Percentiles rank a stretch among this genome's conserved stretches.
Evolutionary conservation across 2,329 filamentous ascomycete species (phyloP).

Genomic region (Beauveria sp.): DNA sequence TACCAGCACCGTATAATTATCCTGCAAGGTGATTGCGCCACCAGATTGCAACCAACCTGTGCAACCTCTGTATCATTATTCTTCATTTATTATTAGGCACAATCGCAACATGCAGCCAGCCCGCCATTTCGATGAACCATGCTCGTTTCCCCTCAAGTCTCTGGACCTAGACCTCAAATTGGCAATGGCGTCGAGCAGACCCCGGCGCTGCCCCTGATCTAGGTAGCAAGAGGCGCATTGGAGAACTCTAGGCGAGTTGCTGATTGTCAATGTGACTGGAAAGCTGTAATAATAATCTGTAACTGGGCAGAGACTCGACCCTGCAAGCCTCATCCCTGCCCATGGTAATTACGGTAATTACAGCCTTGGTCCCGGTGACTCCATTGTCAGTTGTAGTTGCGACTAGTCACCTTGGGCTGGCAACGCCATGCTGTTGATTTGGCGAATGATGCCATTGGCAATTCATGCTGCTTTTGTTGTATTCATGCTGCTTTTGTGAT

Average conservation of each 20-base stretch:
- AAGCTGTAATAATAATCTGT: background rate
- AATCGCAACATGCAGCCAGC: background rate
- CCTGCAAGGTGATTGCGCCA: slow-evolving; percentile 7
- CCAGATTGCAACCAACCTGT: background rate
- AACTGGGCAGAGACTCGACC: background rate
- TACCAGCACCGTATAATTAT: background rate
- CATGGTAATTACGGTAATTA: slow-evolving; percentile 20
- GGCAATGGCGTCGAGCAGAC: background rate
- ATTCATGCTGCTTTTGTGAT: background rate
- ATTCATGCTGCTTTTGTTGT: background rate
- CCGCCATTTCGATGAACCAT: background rate
- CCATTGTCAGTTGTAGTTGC: background rate
- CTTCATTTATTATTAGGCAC: background rate
- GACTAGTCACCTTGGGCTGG: background rate
- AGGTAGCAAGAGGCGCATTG: background rate
- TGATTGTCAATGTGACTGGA: background rate
- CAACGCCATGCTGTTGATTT: background rate
- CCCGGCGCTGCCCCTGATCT: slow-evolving; percentile 1
- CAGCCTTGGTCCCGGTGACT: background rate
- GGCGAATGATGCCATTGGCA: background rate
- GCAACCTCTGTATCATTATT: no score
- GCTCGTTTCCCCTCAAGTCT: background rate
- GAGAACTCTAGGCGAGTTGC: background rate
- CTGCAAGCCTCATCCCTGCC: slow-evolving; percentile 3
- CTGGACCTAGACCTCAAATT: background rate